Percentiles rank a stretch among this genome's conserved stretches.
Evolutionary conservation across 257 asterid species (phyloP).

Genomic region (Nicotiana knightiana): DNA sequence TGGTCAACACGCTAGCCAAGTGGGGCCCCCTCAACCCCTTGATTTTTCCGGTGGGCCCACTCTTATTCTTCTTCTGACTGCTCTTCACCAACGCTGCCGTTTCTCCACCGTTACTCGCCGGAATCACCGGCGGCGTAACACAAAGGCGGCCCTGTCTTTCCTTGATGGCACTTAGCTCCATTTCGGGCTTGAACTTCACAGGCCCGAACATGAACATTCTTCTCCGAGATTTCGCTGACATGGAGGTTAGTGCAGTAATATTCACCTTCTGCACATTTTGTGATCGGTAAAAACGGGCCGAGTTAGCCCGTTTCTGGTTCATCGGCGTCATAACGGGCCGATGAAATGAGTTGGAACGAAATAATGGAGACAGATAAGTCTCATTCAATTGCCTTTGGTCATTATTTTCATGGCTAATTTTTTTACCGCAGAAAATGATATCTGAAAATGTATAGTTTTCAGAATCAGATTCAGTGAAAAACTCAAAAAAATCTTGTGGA

Average conservation of each 20-base stretch:
- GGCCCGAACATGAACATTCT: constrained; percentile 78
- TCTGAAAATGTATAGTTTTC: neutral
- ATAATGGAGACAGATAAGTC: neutral
- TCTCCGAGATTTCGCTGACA: constrained; percentile 57
- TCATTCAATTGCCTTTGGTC: neutral
- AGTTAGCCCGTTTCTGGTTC: neutral
- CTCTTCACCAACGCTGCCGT: neutral
- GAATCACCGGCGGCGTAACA: constrained; percentile 10
- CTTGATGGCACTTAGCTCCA: constrained; percentile 63
- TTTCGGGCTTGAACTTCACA: constrained; percentile 69
- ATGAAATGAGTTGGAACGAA: neutral
- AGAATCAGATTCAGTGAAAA: neutral
- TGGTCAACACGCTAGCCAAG: constrained; percentile 30
- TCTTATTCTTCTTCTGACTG: constrained; percentile 1
- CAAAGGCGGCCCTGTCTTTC: constrained; percentile 35
- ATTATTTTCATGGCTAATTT: neutral
- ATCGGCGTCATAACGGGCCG: neutral
- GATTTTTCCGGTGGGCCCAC: neutral
- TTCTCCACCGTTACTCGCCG: constrained; percentile 7
- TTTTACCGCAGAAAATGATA: neutral
- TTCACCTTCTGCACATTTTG: constrained; percentile 32
- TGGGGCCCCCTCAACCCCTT: constrained; percentile 22
- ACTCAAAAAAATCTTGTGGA: neutral
- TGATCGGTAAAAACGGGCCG: neutral
- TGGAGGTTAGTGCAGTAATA: constrained; percentile 54